Conservation (phyloP, 1,284 basidiomycete species). For the Taiwanofungus camphoratus region DNA sequence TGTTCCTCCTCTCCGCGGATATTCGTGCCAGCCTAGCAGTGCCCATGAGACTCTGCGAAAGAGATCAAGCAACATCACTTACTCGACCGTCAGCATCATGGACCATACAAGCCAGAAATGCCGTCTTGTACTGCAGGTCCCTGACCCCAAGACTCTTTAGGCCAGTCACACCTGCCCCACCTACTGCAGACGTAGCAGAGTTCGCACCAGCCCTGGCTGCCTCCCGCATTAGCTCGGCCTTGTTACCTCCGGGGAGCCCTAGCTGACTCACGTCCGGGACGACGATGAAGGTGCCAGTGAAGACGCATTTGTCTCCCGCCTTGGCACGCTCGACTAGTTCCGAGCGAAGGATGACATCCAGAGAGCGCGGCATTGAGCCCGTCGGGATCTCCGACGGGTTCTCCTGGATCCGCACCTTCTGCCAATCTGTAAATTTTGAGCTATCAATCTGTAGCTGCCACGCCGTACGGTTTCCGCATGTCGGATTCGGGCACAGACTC, state of each 20-base stretch:
- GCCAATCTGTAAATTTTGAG: constrained; percentile 98
- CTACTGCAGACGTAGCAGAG: constrained; percentile 61
- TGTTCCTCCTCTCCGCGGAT: constrained; percentile 84
- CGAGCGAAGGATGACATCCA: constrained; percentile 93
- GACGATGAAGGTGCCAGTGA: constrained; percentile 97
- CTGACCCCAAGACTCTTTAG: constrained; percentile 92
- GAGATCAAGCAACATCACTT: constrained; percentile 27
- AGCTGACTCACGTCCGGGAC: constrained; percentile 98
- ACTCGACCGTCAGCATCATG: constrained; percentile 85
- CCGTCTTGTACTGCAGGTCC: constrained; percentile 97
- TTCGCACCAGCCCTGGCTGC: constrained; percentile 60
- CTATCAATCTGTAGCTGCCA: constrained; percentile 98
- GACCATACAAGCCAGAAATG: constrained; percentile 98
- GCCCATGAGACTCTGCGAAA: neutral
- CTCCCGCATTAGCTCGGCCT: constrained; percentile 87
- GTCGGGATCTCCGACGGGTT: constrained; percentile 99
- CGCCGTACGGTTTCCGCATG: constrained; percentile 83
- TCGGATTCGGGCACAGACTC: constrained; percentile 87
- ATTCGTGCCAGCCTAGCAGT: constrained; percentile 81
- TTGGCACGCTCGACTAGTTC: constrained; percentile 98
- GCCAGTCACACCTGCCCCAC: constrained; percentile 87
- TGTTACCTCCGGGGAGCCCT: constrained; percentile 91
- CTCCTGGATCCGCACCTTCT: constrained; percentile 98
- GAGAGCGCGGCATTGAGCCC: constrained; percentile 93
- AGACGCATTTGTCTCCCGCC: constrained; percentile 97